Conservation (phyloP, 129 eudicot species). For the Scalesia atractyloides region DNA sequence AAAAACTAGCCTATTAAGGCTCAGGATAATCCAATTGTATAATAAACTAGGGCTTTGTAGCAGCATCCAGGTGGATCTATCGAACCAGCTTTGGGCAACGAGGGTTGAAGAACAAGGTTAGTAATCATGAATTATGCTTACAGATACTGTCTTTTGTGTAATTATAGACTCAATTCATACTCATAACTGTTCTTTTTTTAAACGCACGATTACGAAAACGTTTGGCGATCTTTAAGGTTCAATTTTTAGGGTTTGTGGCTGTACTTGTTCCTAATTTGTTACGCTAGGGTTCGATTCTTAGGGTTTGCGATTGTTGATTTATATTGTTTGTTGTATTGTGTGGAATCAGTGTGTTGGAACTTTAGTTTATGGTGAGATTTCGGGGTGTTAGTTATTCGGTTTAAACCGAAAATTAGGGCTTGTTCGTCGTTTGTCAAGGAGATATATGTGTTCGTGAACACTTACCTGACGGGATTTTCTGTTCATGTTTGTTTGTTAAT, state of each 20-base stretch:
- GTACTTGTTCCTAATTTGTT: neutral
- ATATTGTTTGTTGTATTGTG: neutral
- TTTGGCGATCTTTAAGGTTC: neutral
- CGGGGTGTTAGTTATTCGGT: no score
- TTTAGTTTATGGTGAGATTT: neutral
- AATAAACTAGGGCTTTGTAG: conserved; percentile 23
- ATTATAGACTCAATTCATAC: neutral
- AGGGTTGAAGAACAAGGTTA: conserved; percentile 27
- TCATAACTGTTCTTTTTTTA: neutral
- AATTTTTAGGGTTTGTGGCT: conserved; percentile 17
- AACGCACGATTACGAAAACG: neutral
- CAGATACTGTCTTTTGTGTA: neutral
- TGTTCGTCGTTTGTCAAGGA: no score
- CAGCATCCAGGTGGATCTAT: neutral
- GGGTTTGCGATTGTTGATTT: conserved; percentile 9
- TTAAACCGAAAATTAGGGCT: no score
- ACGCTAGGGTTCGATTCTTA: neutral
- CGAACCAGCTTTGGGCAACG: conserved; percentile 13
- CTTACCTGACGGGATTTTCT: no score
- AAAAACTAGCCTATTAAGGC: neutral
- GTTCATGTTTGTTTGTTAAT: no score
- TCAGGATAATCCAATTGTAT: neutral
- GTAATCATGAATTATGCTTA: neutral
- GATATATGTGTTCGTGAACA: no score
- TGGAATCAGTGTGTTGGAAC: neutral